Evolutionary conservation across 208 protist species (phyloP), one percentile per base, ranked within the genome.

Genomic region (Trypanosoma cruzi): DNA sequence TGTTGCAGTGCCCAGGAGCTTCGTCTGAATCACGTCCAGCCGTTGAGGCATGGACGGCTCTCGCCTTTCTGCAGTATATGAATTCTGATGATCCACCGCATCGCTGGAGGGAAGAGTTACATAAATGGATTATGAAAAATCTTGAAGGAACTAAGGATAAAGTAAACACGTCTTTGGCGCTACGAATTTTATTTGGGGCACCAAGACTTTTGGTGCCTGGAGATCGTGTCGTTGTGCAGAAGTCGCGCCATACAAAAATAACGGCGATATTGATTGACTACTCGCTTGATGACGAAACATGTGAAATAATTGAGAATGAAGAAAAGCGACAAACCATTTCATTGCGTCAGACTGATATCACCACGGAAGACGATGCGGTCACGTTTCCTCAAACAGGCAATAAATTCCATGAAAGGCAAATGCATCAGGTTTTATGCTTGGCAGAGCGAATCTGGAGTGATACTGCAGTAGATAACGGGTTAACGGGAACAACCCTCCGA

Each of bases 41-140:
- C 50, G 18, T 62, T 18, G 84, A 81, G 18, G 61, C 79, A 48
- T 92, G 88, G 85, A 82, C 89, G 40, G 85, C 88, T 5, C 32
- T 96, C 55, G 67, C 82, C 22, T 73, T 96, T 46, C 68, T 96
- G 56, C 91, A 96, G 75, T 77, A 74, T 24, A 80, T 93, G 28
- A 90, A 89, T 76, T 78, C 32, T 44, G 58, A 72, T 40, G 53
- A 50, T 56, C 53, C 67, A 34, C 16, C 53, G 10, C 91, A 96
- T 75, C 73, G 80, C 31, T 93, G 86, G 84, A 53, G 63, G 7
- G 59, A 55, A 4, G 50, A 69, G 59, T 71, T 96, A 60, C 84
- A 92, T 55, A 18, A 63, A 48, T 96, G 87, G 86, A 70, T 96
- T 13, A 54, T 77, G 28, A 4, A 68, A n/a, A 80, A 68, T 6